Conservation (phyloP, 192 early-diverging fungal species). For the Dispira parvispora region DNA sequence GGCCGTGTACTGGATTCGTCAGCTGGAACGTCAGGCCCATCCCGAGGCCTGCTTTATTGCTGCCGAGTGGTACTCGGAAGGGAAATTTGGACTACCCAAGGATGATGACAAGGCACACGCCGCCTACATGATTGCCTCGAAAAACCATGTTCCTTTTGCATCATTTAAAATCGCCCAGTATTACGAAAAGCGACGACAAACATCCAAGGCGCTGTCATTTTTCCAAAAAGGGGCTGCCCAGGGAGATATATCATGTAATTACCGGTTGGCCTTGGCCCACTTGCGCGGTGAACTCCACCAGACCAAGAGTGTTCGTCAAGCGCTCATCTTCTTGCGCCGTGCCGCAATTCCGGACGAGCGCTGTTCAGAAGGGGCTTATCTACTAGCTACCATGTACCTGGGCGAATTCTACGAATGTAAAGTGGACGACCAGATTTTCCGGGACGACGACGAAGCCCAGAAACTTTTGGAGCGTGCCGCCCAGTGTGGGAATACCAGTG, state of each 20-base stretch:
- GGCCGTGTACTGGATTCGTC: conserved; percentile 56
- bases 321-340: conserved; percentile 66
- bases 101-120: conserved; percentile 49
- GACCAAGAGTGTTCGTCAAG: conserved; percentile 50
- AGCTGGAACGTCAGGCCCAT: conserved; percentile 44
- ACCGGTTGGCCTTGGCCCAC: conserved; percentile 60
- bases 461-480: conserved; percentile 60
- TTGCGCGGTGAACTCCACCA: conserved; percentile 56
- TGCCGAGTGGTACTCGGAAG: conserved; percentile 50
- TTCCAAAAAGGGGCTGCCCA: conserved; percentile 51
- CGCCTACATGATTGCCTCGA: conserved; percentile 43
- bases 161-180: conserved; percentile 44
- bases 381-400: conserved; percentile 67
- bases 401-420: conserved; percentile 37
- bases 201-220: conserved; percentile 41
- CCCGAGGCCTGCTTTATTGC: conserved; percentile 60
- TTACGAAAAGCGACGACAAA: conserved; percentile 43
- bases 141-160: conserved; percentile 42
- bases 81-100: conserved; percentile 33
- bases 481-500: conserved; percentile 46
- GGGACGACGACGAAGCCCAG: conserved; percentile 58
- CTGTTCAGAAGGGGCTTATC: conserved; percentile 57
- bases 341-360: conserved; percentile 51
- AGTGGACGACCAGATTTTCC: conserved; percentile 44
- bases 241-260: conserved; percentile 47